Conservation (phyloP, 108 stramenopile genomes). For the Asterionellopsis glacialis region DNA sequence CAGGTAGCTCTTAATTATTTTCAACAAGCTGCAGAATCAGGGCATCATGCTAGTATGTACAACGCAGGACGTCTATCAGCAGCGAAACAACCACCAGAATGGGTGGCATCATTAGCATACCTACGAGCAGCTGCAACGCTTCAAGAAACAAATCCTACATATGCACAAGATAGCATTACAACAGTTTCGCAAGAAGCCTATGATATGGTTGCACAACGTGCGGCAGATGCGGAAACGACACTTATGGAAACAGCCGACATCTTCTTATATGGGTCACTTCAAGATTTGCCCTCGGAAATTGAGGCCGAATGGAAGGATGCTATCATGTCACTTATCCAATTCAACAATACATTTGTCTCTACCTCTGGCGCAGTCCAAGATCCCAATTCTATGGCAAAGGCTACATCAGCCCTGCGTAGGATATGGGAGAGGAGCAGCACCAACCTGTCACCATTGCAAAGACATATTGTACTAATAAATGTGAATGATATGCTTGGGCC, state of each 20-base stretch:
- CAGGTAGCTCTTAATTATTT: slow-evolving; percentile 14
- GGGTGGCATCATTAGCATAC: slow-evolving; percentile 23
- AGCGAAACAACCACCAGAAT: slow-evolving; percentile 11
- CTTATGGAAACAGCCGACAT: slow-evolving; percentile 4
- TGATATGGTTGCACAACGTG: not conserved
- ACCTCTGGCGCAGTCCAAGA: not conserved
- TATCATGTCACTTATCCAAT: not conserved
- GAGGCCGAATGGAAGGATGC: slow-evolving; percentile 8
- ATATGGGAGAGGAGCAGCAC: slow-evolving; percentile 8
- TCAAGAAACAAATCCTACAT: slow-evolving; percentile 12
- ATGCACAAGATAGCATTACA: slow-evolving; percentile 2
- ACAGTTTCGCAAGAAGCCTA: slow-evolving; percentile 1
- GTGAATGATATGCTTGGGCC: slow-evolving; percentile 11
- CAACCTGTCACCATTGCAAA: slow-evolving; percentile 11
- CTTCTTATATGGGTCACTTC: slow-evolving; percentile 5
- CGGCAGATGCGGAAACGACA: not conserved
- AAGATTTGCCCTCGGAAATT: slow-evolving; percentile 2
- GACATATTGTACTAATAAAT: slow-evolving; percentile 6
- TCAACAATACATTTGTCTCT: slow-evolving; percentile 1
- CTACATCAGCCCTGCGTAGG: not conserved
- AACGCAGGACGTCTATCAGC: slow-evolving; percentile 27
- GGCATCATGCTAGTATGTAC: slow-evolving; percentile 25
- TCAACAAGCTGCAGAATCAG: slow-evolving; percentile 25
- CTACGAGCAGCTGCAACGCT: slow-evolving; percentile 18
- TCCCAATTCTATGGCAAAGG: not conserved